Evolutionary conservation across 176 grass and related monocot species (phyloP).

Genomic region (Coix lacrymajobi): DNA sequence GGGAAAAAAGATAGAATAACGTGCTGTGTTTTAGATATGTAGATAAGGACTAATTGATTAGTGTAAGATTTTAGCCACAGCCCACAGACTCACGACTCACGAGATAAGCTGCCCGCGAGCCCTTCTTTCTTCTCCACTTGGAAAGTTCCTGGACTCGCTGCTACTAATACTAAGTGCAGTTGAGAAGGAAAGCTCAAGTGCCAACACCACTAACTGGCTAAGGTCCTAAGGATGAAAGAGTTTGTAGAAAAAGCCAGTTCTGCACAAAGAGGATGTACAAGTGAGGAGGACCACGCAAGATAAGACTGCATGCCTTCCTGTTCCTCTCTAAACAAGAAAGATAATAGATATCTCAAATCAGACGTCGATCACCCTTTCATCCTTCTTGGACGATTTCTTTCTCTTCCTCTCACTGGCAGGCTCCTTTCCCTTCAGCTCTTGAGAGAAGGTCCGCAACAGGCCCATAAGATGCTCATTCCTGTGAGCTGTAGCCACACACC

Average conservation of each 20-base stretch:
- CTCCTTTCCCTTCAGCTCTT: slow-evolving; percentile 70
- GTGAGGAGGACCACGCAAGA: not conserved
- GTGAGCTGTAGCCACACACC: slow-evolving; percentile 47
- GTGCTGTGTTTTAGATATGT: too few species aligned
- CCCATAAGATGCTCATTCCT: slow-evolving; percentile 77
- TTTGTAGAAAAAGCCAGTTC: not conserved
- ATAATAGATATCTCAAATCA: not conserved
- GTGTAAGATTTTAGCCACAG: too few species aligned
- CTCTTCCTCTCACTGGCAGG: slow-evolving; percentile 63
- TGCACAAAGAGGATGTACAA: not conserved
- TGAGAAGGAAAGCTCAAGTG: not conserved
- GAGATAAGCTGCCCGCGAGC: too few species aligned
- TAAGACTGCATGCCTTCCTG: not conserved
- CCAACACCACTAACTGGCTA: not conserved
- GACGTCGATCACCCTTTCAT: slow-evolving; percentile 23
- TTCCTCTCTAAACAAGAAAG: not conserved
- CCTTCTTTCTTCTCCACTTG: not conserved
- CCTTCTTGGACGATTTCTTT: slow-evolving; percentile 60
- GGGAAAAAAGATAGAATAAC: too few species aligned
- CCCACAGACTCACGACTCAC: too few species aligned
- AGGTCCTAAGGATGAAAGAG: not conserved
- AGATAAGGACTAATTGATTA: too few species aligned
- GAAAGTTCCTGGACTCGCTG: not conserved
- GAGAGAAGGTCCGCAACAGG: slow-evolving; percentile 56
- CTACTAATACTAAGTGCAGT: not conserved